These are phyloP conservation scores for Ambrosia trifida DNA, from an alignment of 129 eudicot species.

Conservation along the genomic window DNA sequence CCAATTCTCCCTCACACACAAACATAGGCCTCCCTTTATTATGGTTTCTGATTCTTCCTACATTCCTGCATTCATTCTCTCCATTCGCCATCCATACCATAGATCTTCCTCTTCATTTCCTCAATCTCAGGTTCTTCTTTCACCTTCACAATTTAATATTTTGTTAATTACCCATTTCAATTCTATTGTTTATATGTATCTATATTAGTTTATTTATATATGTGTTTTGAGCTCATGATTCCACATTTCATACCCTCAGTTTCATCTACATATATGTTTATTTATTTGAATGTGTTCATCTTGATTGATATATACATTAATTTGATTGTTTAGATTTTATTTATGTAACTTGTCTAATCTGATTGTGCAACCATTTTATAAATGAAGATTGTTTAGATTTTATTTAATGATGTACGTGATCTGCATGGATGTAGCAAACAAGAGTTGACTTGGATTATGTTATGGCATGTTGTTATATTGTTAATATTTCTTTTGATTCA, in stretches of 20 bases:
- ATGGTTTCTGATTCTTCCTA: conserved; percentile 30
- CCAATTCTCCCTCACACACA: conserved; percentile 22
- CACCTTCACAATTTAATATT: neutral
- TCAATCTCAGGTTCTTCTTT: conserved; percentile 31
- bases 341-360: too few relatives aligned
- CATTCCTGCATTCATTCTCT: conserved; percentile 29
- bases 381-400: too few relatives aligned
- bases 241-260: too few relatives aligned
- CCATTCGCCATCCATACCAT: conserved; percentile 19
- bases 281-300: neutral
- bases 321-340: too few relatives aligned
- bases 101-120: conserved; percentile 21
- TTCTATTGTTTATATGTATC: conserved; percentile 9
- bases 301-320: conserved; percentile 17
- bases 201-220: neutral
- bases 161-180: neutral
- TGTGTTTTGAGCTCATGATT: neutral
- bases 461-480: neutral
- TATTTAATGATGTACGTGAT: conserved; percentile 5
- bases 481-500: neutral
- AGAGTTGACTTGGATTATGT: neutral
- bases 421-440: conserved; percentile 10
- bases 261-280: neutral
- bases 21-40: conserved; percentile 30
- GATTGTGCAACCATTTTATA: too few relatives aligned